Evolutionary conservation across 2,329 filamentous ascomycete species (phyloP).

Genomic region (Pseudogymnoascus sp.): DNA sequence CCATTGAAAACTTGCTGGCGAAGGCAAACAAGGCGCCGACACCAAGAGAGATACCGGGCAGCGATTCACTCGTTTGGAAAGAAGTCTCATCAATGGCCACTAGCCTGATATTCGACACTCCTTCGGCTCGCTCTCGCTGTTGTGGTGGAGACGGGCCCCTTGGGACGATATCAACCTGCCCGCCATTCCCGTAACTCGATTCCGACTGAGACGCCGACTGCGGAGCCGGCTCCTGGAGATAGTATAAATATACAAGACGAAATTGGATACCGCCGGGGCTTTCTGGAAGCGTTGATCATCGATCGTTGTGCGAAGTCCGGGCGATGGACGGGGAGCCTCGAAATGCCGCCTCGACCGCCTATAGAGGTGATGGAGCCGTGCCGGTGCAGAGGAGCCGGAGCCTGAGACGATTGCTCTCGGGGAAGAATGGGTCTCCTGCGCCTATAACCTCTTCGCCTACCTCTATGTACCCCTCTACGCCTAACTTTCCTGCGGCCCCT

Average conservation of each 20-base stretch:
- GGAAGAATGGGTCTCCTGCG: neutral
- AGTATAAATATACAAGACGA: neutral
- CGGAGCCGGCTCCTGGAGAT: neutral
- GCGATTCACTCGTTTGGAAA: slow-evolving; percentile 2
- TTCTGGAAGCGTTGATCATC: neutral
- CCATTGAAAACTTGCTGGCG: slow-evolving; percentile 2
- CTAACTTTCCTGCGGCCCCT: neutral
- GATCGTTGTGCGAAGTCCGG: neutral
- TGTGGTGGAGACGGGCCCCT: slow-evolving; percentile 7
- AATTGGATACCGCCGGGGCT: neutral
- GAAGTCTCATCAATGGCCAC: slow-evolving; percentile 4
- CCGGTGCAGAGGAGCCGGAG: slow-evolving; percentile 4
- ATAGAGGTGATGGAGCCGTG: slow-evolving; percentile 1
- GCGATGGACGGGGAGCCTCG: slow-evolving; percentile 6
- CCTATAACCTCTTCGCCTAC: neutral
- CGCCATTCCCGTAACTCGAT: slow-evolving; percentile 2
- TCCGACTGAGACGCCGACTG: neutral
- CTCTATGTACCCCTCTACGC: neutral
- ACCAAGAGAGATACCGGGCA: neutral
- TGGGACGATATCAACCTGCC: slow-evolving; percentile 4
- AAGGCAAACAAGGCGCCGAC: slow-evolving; percentile 4
- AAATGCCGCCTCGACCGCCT: slow-evolving; percentile 6
- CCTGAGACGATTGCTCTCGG: neutral
- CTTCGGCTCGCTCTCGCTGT: slow-evolving; percentile 8
- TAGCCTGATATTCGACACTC: neutral